These are phyloP conservation scores for Kwoniella botswanensis DNA, from an alignment of 768 basidiomycete species.

Conservation along the genomic window DNA sequence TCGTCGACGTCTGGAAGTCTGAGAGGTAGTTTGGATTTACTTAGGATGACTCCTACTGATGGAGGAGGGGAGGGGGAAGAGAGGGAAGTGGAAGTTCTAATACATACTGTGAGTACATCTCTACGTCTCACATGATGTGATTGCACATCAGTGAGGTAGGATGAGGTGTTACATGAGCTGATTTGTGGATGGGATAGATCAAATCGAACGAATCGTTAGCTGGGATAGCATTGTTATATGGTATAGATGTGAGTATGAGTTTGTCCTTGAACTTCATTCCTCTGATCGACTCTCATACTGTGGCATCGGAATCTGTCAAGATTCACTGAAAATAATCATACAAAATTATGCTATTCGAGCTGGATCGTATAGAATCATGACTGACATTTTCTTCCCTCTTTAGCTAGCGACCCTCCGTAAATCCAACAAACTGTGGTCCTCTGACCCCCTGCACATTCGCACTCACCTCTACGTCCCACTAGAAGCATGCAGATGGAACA, in stretches of 20 bases:
- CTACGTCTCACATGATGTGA: background rate
- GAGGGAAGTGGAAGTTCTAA: conserved; percentile 58
- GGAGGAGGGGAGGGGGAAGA: conserved; percentile 11
- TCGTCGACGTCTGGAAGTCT: conserved; percentile 42
- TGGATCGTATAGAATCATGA: too few relatives aligned
- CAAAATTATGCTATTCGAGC: too few relatives aligned
- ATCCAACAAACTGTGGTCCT: conserved; percentile 91
- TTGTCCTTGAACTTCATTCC: background rate
- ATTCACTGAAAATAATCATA: too few relatives aligned
- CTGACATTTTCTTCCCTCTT: background rate
- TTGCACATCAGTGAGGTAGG: too few relatives aligned
- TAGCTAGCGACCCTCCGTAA: conserved; percentile 73
- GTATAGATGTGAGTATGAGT: conserved; percentile 66
- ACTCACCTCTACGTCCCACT: conserved; percentile 78
- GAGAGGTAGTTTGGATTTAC: conserved; percentile 48
- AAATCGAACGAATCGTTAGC: conserved; percentile 76
- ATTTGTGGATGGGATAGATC: conserved; percentile 61
- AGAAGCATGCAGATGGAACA: conserved; percentile 57
- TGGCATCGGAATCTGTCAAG: too few relatives aligned
- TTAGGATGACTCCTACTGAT: conserved; percentile 33
- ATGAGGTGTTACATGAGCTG: background rate
- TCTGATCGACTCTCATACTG: background rate
- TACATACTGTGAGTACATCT: conserved; percentile 56
- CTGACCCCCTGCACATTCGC: conserved; percentile 88
- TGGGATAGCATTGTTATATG: conserved; percentile 86